Evolutionary conservation across 345 rosid genomes (phyloP), one percentile per base, ranked within the genome.

Genomic region (Ceriops tagal): DNA sequence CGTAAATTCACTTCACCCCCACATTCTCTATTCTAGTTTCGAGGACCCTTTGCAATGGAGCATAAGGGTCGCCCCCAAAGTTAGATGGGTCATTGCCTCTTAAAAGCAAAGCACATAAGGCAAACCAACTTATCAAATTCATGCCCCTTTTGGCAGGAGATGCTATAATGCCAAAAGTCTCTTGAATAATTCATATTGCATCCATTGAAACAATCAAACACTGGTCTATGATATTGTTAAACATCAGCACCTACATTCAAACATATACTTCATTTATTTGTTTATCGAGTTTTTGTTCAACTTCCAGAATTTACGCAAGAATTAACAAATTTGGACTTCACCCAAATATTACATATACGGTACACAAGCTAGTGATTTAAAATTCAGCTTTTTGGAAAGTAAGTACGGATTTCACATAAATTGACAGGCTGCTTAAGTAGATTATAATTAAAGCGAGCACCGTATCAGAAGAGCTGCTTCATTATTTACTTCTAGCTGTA

Each of bases 251-350:
- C 11, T 47, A 58, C 56, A 59, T 6, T 11, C 0, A 34, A 31
- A 0, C 35, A 32, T 62, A 34, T 34, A 6, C 58, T 67, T 24
- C 61, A 53, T 73, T 46, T 47, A 13, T 55, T 66, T 53, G 73
- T 61, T 79, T 60, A 34, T 1, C 53, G 58, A 37, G 26, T 46
- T 28, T 69, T 22, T 68, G 58, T 37, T 74, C 75, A 69, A n/a
- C 31, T 22, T 30, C 20, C 53, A 68, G 72, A 81, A 80, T 87
- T 74, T 87, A 87, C 89, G 80, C 67, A 83, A 49, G 77, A 79
- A 87, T 78, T 34, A 80, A 82, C 28, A 66, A 76, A 81, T 77
- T 15, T 21, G 43, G 71, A 70, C 31, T 75, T 34, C 47, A 64
- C 32, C 32, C 60, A 53, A 9, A n/a, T 62, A 58, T 74, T 68